Conservation (phyloP, 495 filamentous ascomycete species). For the Tuber calosporum region DNA sequence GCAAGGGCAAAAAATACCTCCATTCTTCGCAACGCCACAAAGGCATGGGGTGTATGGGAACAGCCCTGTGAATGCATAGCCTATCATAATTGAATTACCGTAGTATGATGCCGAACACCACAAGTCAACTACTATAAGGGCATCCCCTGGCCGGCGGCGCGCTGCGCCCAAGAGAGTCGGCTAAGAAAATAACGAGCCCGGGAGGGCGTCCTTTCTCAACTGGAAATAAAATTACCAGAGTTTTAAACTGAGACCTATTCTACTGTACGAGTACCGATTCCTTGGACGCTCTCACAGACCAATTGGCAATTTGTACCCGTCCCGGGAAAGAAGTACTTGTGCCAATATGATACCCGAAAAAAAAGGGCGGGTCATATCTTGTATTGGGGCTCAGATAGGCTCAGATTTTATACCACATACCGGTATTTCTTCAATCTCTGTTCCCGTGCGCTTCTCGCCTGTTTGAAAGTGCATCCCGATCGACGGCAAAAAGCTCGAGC, state of each 20-base stretch:
- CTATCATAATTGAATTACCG: too few relatives aligned
- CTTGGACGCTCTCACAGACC: too few relatives aligned
- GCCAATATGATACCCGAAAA: too few relatives aligned
- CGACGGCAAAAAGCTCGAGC: conserved; percentile 1
- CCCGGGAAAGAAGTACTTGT: not conserved
- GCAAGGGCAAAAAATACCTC: not conserved
- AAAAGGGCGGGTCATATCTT: not conserved
- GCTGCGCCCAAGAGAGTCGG: not conserved
- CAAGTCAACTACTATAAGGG: not conserved
- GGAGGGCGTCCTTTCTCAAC: not conserved
- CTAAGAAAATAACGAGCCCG: not conserved
- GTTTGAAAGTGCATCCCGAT: not conserved
- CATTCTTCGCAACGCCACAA: not conserved
- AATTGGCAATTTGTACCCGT: not conserved
- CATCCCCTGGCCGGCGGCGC: not conserved
- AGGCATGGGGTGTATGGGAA: not conserved
- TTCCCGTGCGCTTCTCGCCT: too few relatives aligned
- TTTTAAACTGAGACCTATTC: not conserved
- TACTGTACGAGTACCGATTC: too few relatives aligned
- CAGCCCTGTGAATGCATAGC: not conserved
- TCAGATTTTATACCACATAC: not conserved
- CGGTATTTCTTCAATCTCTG: not conserved
- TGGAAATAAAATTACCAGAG: not conserved
- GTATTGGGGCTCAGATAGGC: not conserved
- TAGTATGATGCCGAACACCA: not conserved